Percentiles rank a stretch among this genome's conserved stretches.
phyloP scores from a whole-genome alignment of 164 flowering plant species.

The Paratinospora sagittata region DNA sequence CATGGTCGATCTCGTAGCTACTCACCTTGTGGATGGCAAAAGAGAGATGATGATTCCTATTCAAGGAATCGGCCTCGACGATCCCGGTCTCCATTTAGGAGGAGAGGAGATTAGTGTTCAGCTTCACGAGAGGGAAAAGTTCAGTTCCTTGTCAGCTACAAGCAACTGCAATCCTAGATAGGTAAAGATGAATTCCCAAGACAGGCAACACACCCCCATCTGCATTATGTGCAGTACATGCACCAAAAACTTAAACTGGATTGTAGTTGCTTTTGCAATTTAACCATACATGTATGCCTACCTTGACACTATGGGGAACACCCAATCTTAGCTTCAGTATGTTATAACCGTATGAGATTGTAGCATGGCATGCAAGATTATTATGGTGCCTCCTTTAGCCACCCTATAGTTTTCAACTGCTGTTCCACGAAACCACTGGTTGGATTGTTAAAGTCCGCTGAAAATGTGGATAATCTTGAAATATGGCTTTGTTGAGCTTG shows the following conservation, averaged over 20 bases:
- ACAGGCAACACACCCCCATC: neutral
- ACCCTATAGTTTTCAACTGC: too few relatives aligned
- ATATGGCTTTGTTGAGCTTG: too few relatives aligned
- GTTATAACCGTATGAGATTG: neutral
- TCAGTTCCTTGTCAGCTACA: constrained; percentile 28
- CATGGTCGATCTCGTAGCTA: constrained; percentile 40
- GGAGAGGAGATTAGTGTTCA: constrained; percentile 26
- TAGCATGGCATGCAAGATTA: too few relatives aligned
- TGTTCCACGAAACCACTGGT: too few relatives aligned
- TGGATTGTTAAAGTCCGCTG: too few relatives aligned
- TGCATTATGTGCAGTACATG: neutral
- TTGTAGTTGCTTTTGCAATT: neutral
- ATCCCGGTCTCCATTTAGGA: constrained; percentile 30
- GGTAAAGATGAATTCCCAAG: neutral
- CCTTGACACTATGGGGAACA: neutral
- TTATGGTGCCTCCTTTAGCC: too few relatives aligned
- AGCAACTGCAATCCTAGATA: constrained; percentile 16
- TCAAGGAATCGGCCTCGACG: constrained; percentile 33
- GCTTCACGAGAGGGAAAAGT: constrained; percentile 21
- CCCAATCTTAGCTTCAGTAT: neutral
- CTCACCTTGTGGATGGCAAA: constrained; percentile 37
- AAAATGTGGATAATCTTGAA: too few relatives aligned
- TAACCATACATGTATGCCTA: neutral
- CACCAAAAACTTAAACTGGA: neutral
- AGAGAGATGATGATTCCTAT: constrained; percentile 30